phyloP scores from a whole-genome alignment of 108 stramenopile genomes.

The Cyclostephanos invisitatus region DNA sequence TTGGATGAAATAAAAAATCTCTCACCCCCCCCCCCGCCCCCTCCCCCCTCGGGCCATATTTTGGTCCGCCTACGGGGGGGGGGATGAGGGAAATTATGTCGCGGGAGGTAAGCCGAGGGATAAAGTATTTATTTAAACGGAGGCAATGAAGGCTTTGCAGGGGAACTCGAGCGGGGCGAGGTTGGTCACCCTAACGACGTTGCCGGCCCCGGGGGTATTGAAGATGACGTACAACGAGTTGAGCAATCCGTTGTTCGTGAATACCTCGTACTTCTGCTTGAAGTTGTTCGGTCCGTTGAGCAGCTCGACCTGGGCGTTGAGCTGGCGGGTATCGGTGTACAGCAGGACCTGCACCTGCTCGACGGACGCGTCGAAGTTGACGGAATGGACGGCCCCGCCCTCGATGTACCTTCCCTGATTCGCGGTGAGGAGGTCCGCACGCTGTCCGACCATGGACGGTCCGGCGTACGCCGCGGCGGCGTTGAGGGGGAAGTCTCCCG shows the following conservation, averaged over 20 bases:
- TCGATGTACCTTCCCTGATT: conserved; percentile 53
- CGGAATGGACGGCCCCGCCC: conserved; percentile 54
- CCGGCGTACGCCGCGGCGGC: conserved; percentile 51
- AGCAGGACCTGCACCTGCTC: conserved; percentile 52
- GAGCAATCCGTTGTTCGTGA: conserved; percentile 55
- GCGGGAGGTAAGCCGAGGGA: no score
- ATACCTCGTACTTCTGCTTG: conserved; percentile 59
- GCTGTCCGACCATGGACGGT: conserved; percentile 42
- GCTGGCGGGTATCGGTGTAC: conserved; percentile 56
- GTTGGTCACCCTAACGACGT: conserved; percentile 55
- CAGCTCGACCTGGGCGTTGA: conserved; percentile 55
- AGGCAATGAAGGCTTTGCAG: conserved; percentile 55
- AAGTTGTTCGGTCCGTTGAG: conserved; percentile 61
- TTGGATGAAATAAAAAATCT: no score
- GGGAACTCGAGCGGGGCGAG: conserved; percentile 60
- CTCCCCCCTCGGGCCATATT: no score
- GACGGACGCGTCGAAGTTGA: conserved; percentile 52
- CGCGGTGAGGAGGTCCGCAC: conserved; percentile 49
- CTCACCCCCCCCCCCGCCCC: no score
- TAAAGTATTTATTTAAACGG: conserved; percentile 30
- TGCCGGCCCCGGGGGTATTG: conserved; percentile 56
- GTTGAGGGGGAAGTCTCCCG: conserved; percentile 56
- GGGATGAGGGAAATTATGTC: neutral
- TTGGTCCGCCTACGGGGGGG: neutral
- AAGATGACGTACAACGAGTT: conserved; percentile 57